These are phyloP conservation scores for Schizopora paradoxa DNA, from an alignment of 1,284 basidiomycete species.

Conservation along the genomic window DNA sequence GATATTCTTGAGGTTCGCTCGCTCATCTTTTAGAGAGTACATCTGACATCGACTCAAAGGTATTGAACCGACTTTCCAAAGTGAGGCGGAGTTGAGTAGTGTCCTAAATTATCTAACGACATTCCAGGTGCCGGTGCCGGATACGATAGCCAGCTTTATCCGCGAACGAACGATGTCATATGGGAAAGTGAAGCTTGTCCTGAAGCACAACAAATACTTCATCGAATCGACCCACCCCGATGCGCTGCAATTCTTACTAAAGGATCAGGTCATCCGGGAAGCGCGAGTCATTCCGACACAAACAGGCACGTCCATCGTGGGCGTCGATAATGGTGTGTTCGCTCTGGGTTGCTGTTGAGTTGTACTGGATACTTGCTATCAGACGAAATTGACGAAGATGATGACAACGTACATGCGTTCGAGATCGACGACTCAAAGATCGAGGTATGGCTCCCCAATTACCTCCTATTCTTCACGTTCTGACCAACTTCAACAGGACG, in stretches of 20 bases:
- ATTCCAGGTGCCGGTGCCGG: slow-evolving; percentile 79
- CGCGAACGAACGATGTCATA: slow-evolving; percentile 89
- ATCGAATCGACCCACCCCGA: slow-evolving; percentile 93
- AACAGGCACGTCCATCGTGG: slow-evolving; percentile 74
- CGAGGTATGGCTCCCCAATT: slow-evolving; percentile 50
- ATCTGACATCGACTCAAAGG: slow-evolving; percentile 38
- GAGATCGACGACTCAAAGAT: slow-evolving; percentile 90
- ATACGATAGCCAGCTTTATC: slow-evolving; percentile 78
- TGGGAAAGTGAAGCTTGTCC: slow-evolving; percentile 94
- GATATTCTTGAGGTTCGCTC: slow-evolving; percentile 94
- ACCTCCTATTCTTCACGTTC: slow-evolving; percentile 15
- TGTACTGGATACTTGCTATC: slow-evolving; percentile 23
- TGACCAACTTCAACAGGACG: slow-evolving; percentile 74
- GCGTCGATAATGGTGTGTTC: slow-evolving; percentile 84
- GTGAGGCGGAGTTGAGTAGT: slow-evolving; percentile 36
- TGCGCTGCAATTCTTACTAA: slow-evolving; percentile 79
- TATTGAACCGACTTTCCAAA: slow-evolving; percentile 84
- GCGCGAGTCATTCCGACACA: slow-evolving; percentile 60
- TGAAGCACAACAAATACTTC: slow-evolving; percentile 95
- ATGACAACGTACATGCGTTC: slow-evolving; percentile 49
- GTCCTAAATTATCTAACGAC: slow-evolving; percentile 8
- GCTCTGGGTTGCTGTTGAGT: slow-evolving; percentile 96
- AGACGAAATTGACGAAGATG: slow-evolving; percentile 28
- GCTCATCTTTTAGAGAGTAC: slow-evolving; percentile 23
- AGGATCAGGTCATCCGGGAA: slow-evolving; percentile 79